A percentile compares a stretch with the other conserved stretches of the same genome.
These are phyloP conservation scores for Pascua sp. DNA, from an alignment of 1,284 basidiomycete genomes.

Conservation along the genomic window DNA sequence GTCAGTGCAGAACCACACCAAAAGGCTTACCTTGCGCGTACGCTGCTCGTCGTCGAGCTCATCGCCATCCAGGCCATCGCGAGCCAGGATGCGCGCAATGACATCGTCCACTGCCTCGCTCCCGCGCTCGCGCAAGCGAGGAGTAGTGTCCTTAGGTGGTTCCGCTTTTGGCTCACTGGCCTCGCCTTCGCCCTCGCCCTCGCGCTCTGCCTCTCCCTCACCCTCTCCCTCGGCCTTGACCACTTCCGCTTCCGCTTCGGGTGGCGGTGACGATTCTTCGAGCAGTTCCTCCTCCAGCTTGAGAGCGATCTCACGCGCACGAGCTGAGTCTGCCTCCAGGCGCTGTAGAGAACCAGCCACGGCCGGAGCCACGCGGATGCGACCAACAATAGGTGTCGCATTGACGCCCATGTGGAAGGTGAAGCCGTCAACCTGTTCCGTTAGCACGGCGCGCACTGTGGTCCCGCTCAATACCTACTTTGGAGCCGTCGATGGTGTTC, in stretches of 20 bases:
- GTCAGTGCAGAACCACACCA: neutral
- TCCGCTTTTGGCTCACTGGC: neutral
- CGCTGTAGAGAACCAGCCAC: slow-evolving; percentile 72
- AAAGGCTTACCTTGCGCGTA: slow-evolving; percentile 26
- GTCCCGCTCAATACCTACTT: slow-evolving; percentile 54
- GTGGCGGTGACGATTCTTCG: slow-evolving; percentile 18
- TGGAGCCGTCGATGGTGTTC: slow-evolving; percentile 70
- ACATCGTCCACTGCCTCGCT: slow-evolving; percentile 42
- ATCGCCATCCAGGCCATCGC: slow-evolving; percentile 27
- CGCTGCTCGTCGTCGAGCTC: slow-evolving; percentile 31
- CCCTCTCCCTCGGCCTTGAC: slow-evolving; percentile 37
- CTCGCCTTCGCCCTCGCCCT: slow-evolving; percentile 2
- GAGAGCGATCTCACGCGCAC: slow-evolving; percentile 64
- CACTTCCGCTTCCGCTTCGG: slow-evolving; percentile 38
- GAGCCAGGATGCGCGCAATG: slow-evolving; percentile 30
- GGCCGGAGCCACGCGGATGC: slow-evolving; percentile 73
- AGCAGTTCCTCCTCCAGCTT: slow-evolving; percentile 65
- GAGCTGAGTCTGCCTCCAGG: slow-evolving; percentile 70
- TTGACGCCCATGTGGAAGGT: slow-evolving; percentile 84
- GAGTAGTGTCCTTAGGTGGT: slow-evolving; percentile 11
- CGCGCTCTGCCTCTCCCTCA: slow-evolving; percentile 6
- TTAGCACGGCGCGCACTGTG: slow-evolving; percentile 10
- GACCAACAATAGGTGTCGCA: slow-evolving; percentile 69
- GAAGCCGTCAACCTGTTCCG: slow-evolving; percentile 77
- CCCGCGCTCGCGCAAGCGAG: slow-evolving; percentile 34